Base-by-base conservation (phyloP, 2,329 filamentous ascomycete genomes). In the Aureobasidium sp. region DNA sequence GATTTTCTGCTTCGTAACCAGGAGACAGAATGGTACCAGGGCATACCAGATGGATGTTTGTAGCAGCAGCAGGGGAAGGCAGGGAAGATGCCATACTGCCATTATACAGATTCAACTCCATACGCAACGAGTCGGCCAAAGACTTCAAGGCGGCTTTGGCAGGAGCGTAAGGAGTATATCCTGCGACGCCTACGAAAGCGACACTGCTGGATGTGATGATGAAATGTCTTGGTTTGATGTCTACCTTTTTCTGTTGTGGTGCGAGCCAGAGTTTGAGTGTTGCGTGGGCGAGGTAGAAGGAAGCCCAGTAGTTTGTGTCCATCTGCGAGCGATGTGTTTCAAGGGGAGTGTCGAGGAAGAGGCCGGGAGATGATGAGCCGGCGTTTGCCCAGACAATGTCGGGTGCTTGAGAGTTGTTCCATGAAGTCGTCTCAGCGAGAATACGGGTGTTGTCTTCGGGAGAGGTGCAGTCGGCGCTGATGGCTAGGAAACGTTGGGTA, bases 341-440 rank as follows among this genome's bases (percentile, higher is more conserved):
- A 58, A 90, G 78, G 9, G 88, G 81, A 42, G 85, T 85, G 64
- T 96, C 89, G 66, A 89, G 74, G 77, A 93, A 96, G 64, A 96
- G 86, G 39, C 84, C 81, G 0, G 92, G 92, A 16, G 79, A 81
- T 6, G 89, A 83, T 65, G 83, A 80, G 63, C 93, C 93, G 3
- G 93, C 93, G 55, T 91, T 83, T 72, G 90, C 92, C 91, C 94
- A 97, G 37, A 97, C 89, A 62, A 97, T 81, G 71, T 97, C 93
- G 0, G 90, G 90, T 32, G 86, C 74, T 29, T 78, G 73, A 60
- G 83, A 86, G 65, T 86, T 77, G 76, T 97, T 97, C 91, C 91
- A 96, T 27, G 79, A 75, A 2, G 83, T 88, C 50, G 87, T 87
- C 73, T 95, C 86, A 41, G 80, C 78, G 58, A 97, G 76, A 42